Percentiles rank a stretch among this genome's conserved stretches.
phyloP scores from a whole-genome alignment of 352 stramenopile genomes.

The Lagenidium giganteum region DNA sequence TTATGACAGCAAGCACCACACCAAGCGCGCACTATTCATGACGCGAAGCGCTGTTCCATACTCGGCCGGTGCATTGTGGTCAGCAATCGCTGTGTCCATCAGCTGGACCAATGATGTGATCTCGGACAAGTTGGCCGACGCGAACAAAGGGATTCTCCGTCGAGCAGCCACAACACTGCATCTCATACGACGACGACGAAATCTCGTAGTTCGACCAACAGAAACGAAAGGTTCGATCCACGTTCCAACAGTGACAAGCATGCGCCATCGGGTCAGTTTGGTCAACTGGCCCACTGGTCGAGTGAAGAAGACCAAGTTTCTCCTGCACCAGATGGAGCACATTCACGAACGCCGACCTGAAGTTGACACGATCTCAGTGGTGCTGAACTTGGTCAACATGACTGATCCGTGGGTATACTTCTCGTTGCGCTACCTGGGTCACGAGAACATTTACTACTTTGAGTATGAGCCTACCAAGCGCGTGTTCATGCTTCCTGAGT shows the following conservation, averaged over 20 bases:
- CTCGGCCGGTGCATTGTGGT: slow-evolving; percentile 9
- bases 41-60: slow-evolving; percentile 9
- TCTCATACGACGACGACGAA: no score
- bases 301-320: slow-evolving; percentile 1
- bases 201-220: no score
- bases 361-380: background rate
- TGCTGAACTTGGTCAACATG: slow-evolving; percentile 9
- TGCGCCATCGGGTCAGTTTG: no score
- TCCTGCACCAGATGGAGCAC: slow-evolving; percentile 1
- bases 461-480: background rate
- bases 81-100: slow-evolving; percentile 6
- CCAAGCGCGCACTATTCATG: no score
- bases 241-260: no score
- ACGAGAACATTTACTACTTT: background rate
- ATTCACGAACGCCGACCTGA: slow-evolving; percentile 4
- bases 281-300: no score
- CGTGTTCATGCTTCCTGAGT: background rate
- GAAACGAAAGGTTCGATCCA: no score
- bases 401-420: slow-evolving; percentile 7
- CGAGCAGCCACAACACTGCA: no score
- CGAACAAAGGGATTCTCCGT: no score
- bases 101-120: slow-evolving; percentile 17
- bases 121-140: no score
- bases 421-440: background rate
- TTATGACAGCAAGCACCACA: no score